phyloP scores from a whole-genome alignment of 225 moss, liverwort and hornwort species.

The Physcomitrellopsis africana region DNA sequence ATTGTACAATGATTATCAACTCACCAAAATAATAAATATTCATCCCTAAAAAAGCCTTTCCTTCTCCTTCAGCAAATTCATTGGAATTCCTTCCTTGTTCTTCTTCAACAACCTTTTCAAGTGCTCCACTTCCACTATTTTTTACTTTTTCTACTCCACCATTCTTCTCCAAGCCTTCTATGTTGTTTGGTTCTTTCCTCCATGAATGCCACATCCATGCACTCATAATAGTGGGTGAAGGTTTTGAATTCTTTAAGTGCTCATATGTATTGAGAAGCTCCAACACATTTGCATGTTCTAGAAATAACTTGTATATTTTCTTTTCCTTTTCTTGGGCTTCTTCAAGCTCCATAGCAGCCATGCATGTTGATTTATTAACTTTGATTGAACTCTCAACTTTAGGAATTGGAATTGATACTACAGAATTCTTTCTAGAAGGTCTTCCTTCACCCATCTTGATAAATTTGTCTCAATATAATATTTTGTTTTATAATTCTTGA shows the following conservation, averaged over 20 bases:
- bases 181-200: neutral
- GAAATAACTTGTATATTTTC: slow-evolving; percentile 25
- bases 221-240: slow-evolving; percentile 8
- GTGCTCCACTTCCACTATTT: too few species aligned
- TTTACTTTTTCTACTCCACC: too few species aligned
- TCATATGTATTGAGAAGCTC: slow-evolving; percentile 35
- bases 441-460: too few species aligned
- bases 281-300: slow-evolving; percentile 32
- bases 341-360: slow-evolving; percentile 7
- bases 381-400: neutral
- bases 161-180: too few species aligned
- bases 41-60: slow-evolving; percentile 41
- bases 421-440: too few species aligned
- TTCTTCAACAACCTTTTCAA: neutral
- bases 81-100: neutral
- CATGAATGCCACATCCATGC: slow-evolving; percentile 56
- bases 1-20: too few species aligned
- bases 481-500: too few species aligned
- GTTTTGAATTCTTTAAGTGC: slow-evolving; percentile 12
- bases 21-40: slow-evolving; percentile 35
- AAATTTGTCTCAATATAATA: too few species aligned
- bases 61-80: slow-evolving; percentile 32
- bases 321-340: slow-evolving; percentile 22
- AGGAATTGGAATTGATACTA: too few species aligned
- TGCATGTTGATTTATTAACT: neutral